Evolutionary conservation across 208 protist species (phyloP).

Genomic region (Plasmodiophora brassicae): DNA sequence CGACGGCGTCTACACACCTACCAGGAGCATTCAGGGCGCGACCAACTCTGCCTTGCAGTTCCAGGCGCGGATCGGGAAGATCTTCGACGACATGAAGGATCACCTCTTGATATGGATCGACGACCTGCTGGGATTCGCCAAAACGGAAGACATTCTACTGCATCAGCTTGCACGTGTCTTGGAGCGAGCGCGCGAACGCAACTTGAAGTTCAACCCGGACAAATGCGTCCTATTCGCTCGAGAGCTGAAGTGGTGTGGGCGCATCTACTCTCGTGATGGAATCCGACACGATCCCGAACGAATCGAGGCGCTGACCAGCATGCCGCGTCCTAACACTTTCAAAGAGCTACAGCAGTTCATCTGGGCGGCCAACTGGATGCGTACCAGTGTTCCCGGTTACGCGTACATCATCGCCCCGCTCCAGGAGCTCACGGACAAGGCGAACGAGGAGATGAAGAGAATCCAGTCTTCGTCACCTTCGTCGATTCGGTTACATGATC

Average conservation of each 20-base stretch:
- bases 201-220: not conserved
- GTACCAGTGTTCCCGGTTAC: not conserved
- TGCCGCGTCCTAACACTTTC: not conserved
- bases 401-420: not conserved
- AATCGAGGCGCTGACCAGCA: not conserved
- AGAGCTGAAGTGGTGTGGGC: not conserved
- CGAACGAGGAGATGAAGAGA: not conserved
- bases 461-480: not conserved
- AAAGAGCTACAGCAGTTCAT: not conserved
- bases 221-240: not conserved
- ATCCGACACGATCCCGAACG: not conserved
- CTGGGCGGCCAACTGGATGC: not conserved
- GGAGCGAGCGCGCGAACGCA: not conserved
- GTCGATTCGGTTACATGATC: not conserved
- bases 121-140: not conserved
- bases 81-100: not conserved
- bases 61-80: not conserved
- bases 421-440: not conserved
- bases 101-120: not conserved
- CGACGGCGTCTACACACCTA: not conserved
- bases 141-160: not conserved
- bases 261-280: not conserved
- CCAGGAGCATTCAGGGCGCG: not conserved
- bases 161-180: not conserved
- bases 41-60: conserved; percentile 8